A percentile compares a stretch with the other conserved stretches of the same genome.
Evolutionary conservation across 2,329 filamentous ascomycete species (phyloP).

Genomic region (Neonectria punicea): DNA sequence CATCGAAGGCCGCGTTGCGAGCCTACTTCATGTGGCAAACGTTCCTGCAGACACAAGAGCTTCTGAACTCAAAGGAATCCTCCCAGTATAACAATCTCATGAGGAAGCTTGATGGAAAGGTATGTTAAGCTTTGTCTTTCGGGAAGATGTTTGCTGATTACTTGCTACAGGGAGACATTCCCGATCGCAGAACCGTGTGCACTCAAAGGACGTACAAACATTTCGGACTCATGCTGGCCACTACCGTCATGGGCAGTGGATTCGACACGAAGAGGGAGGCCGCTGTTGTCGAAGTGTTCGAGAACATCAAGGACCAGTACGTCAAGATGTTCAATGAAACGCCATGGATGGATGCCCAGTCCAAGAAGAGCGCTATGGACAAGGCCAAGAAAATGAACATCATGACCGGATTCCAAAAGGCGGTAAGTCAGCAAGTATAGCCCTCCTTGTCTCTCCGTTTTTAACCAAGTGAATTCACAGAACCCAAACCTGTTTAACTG

Average conservation of each 20-base stretch:
- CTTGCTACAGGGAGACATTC: not conserved
- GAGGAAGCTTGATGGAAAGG: slow-evolving; percentile 11
- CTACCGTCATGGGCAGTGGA: slow-evolving; percentile 4
- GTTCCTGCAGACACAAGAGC: slow-evolving; percentile 28
- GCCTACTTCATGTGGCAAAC: slow-evolving; percentile 30
- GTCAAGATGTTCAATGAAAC: slow-evolving; percentile 14
- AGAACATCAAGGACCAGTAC: slow-evolving; percentile 8
- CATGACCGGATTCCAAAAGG: slow-evolving; percentile 13
- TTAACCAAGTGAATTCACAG: slow-evolving; percentile 9
- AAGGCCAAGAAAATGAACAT: slow-evolving; percentile 14
- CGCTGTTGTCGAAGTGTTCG: slow-evolving; percentile 1
- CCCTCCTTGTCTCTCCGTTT: not conserved
- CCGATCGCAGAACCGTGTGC: slow-evolving; percentile 5
- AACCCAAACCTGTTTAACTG: slow-evolving; percentile 4
- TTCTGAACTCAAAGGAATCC: slow-evolving; percentile 3
- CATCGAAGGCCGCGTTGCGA: slow-evolving; percentile 19
- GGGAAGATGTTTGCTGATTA: not conserved
- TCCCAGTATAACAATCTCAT: not conserved
- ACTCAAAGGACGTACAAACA: slow-evolving; percentile 7
- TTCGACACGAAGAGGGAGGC: slow-evolving; percentile 2
- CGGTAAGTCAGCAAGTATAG: slow-evolving; percentile 6
- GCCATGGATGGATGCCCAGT: slow-evolving; percentile 14
- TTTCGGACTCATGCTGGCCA: slow-evolving; percentile 17
- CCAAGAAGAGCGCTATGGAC: slow-evolving; percentile 4
- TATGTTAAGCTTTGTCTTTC: slow-evolving; percentile 1